Base-by-base conservation (phyloP, 139 green algal genomes). In the Tetratostichococcus sp. region DNA sequence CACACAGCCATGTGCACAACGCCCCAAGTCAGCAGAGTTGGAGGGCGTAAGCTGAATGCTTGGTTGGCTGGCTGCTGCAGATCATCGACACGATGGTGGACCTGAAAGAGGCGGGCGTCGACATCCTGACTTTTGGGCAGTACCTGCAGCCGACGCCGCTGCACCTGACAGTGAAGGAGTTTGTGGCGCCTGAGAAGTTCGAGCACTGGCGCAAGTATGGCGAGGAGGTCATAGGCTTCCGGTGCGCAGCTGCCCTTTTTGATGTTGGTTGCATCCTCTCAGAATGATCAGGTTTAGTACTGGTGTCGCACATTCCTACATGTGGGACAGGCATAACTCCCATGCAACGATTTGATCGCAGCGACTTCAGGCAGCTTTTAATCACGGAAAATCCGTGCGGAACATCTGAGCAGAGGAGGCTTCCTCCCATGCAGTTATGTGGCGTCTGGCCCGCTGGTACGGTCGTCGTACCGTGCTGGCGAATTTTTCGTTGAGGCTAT, bases 51-150 rank as follows among this genome's bases (percentile, higher is more conserved):
- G n/a, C n/a, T n/a, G n/a, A n/a, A n/a, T n/a, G n/a, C n/a, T n/a
- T n/a, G n/a, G n/a, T n/a, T n/a, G n/a, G n/a, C n/a, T 50, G 39
- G 8, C 6, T 50, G 39, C 30, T 71, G 72, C 57, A 76, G 72
- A 62, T 76, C 30, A 43, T 42, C 57, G 43, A 70, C 57, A 43
- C 72, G 33, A 70, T 76, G 58, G 30, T 43, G 72, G 72, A 76
- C 26, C 50, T 50, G 33, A 72, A 72, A 14, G n/a, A 35, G 70
- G 21, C 80, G 25, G 92, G 92, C 22, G 93, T 97, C 23, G 92
- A 97, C 78, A 94, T 97, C 72, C 83, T 97, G 74, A 99, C 96
- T 0, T 84, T 99, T 62, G 96, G 96, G 1, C 96, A 99, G 87
- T 99, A 99, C 86, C 89, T 99, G 82, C 90, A 97, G 89, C 96